Conservation (phyloP, 2,329 filamentous ascomycete species). For the Aspergillus terreus region DNA sequence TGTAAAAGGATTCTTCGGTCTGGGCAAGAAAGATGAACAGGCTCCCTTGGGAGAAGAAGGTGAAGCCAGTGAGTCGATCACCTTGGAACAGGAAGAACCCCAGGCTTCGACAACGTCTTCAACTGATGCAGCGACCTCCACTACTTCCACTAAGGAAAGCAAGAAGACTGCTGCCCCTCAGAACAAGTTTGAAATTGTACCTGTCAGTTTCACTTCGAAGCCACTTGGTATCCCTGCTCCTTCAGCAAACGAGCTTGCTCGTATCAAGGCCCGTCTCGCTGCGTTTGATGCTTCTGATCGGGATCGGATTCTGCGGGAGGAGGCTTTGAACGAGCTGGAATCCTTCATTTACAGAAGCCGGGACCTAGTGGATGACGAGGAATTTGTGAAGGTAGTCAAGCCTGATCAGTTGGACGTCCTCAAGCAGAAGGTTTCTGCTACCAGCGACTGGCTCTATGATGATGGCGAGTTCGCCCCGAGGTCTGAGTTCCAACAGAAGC, state of each 20-base stretch:
- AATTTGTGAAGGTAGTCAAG: conserved; percentile 70
- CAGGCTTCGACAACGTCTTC: conserved; percentile 44
- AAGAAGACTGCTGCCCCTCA: conserved; percentile 34
- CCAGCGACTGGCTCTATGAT: conserved; percentile 87
- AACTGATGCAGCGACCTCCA: conserved; percentile 47
- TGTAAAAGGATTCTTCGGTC: conserved; percentile 93
- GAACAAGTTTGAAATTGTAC: conserved; percentile 51
- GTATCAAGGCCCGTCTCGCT: conserved; percentile 68
- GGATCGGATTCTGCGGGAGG: conserved; percentile 72
- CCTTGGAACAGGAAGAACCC: conserved; percentile 42
- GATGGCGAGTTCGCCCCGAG: conserved; percentile 74
- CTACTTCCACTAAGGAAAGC: conserved; percentile 46
- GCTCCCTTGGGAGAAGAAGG: conserved; percentile 62
- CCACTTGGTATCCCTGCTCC: conserved; percentile 41
- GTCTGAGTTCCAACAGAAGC: conserved; percentile 69
- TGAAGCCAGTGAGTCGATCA: conserved; percentile 46
- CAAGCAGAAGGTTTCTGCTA: conserved; percentile 62
- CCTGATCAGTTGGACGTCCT: conserved; percentile 64
- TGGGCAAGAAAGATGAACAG: conserved; percentile 88
- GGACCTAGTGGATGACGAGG: conserved; percentile 73
- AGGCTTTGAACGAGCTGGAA: conserved; percentile 89
- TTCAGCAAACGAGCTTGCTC: conserved; percentile 36
- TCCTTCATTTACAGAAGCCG: conserved; percentile 85
- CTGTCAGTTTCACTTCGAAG: conserved; percentile 48
- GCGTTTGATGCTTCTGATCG: conserved; percentile 85